A percentile compares a stretch with the other conserved stretches of the same genome.
Evolutionary conservation across 108 stramenopile genomes (phyloP).

Genomic region (Fragilariopsis cylindrus): DNA sequence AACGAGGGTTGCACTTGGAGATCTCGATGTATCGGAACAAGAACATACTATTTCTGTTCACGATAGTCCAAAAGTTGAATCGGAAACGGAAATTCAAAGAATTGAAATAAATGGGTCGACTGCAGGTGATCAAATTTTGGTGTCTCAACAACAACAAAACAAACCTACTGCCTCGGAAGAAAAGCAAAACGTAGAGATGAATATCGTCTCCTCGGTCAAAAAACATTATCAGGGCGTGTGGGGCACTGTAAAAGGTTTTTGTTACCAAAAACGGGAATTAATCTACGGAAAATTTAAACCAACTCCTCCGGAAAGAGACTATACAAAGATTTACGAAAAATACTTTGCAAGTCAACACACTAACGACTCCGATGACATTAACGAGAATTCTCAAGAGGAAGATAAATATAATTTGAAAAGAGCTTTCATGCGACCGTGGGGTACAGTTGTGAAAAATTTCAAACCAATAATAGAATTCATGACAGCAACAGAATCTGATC

Average conservation of each 20-base stretch:
- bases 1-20: no score
- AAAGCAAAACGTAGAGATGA: neutral
- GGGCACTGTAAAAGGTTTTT: neutral
- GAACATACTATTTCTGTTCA: no score
- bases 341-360: constrained; percentile 5
- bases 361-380: neutral
- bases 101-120: neutral
- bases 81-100: neutral
- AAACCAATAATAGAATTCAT: neutral
- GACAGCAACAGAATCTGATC: neutral
- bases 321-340: constrained; percentile 19
- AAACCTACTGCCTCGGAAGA: neutral
- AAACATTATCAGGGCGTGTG: constrained; percentile 6
- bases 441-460: constrained; percentile 9
- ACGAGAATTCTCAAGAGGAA: neutral
- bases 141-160: no score
- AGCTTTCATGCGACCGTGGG: constrained; percentile 12
- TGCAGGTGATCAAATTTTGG: neutral
- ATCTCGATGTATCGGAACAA: no score
- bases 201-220: neutral
- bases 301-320: constrained; percentile 9
- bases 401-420: neutral
- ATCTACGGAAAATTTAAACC: neutral
- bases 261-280: neutral
- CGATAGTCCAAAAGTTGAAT: neutral